Evolutionary conservation across 2,329 filamentous ascomycete species (phyloP).

Genomic region (Xylogone sp.): DNA sequence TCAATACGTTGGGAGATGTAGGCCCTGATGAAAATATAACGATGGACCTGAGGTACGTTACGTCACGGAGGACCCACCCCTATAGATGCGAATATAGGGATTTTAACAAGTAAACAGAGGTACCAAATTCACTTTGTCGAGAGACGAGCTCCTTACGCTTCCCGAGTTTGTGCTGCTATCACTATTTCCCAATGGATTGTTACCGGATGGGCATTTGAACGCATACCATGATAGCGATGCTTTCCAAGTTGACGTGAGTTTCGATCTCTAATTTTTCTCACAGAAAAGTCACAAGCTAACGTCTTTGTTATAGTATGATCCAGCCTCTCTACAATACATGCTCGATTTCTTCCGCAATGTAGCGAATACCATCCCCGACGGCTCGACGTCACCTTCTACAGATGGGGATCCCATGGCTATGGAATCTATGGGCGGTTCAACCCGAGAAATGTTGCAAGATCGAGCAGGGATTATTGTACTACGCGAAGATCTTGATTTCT

Average conservation of each 20-base stretch:
- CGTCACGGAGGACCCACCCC: neutral
- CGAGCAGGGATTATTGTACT: slow-evolving; percentile 95
- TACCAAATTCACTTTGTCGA: slow-evolving; percentile 86
- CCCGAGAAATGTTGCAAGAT: slow-evolving; percentile 76
- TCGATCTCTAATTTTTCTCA: neutral
- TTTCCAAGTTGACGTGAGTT: slow-evolving; percentile 92
- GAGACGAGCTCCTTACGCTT: slow-evolving; percentile 91
- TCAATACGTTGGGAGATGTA: slow-evolving; percentile 85
- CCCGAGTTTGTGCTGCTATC: slow-evolving; percentile 97
- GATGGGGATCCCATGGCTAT: slow-evolving; percentile 64
- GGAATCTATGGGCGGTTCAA: slow-evolving; percentile 67
- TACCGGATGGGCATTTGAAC: slow-evolving; percentile 94
- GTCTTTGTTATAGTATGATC: slow-evolving; percentile 74
- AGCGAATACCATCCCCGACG: slow-evolving; percentile 87
- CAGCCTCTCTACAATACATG: slow-evolving; percentile 96
- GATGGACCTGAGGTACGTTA: slow-evolving; percentile 80
- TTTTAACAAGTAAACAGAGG: slow-evolving; percentile 56
- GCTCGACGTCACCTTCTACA: slow-evolving; percentile 61
- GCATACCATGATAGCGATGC: slow-evolving; percentile 90
- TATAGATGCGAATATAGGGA: neutral
- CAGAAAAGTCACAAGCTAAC: neutral
- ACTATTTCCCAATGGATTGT: slow-evolving; percentile 97
- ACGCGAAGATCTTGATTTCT: slow-evolving; percentile 95
- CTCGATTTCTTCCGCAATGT: slow-evolving; percentile 96
- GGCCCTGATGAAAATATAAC: slow-evolving; percentile 91